Conservation (phyloP, 345 rosid genomes). For the Psidium guajava region DNA sequence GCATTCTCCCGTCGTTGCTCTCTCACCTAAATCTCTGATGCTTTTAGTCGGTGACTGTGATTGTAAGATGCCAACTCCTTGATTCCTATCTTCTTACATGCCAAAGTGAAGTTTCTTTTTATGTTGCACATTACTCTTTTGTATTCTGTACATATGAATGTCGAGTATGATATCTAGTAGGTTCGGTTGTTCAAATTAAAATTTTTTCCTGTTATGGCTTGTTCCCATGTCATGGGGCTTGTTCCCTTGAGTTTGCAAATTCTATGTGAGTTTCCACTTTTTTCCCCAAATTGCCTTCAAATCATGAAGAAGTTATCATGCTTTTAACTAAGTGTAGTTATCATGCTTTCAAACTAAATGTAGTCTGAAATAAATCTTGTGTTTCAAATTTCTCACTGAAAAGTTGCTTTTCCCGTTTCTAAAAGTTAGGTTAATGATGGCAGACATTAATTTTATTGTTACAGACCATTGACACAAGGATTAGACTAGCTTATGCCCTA, state of each 20-base stretch:
- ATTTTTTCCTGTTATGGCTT: neutral
- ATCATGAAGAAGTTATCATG: neutral
- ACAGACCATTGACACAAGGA: slow-evolving; percentile 84
- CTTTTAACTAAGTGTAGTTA: neutral
- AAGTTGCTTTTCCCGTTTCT: neutral
- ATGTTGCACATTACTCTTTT: neutral
- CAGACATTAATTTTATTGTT: slow-evolving; percentile 13
- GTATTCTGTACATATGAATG: neutral
- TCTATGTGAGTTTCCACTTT: neutral
- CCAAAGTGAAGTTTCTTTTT: neutral
- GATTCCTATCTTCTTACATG: neutral
- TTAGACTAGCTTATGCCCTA: slow-evolving; percentile 80
- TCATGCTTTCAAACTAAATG: neutral
- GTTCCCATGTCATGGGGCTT: neutral
- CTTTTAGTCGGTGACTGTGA: neutral
- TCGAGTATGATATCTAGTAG: neutral
- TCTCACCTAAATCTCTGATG: neutral
- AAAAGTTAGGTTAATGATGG: neutral
- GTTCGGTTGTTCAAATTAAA: neutral
- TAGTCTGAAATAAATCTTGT: neutral
- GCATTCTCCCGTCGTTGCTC: neutral
- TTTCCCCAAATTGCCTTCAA: neutral
- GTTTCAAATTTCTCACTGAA: neutral
- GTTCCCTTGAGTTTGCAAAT: neutral
- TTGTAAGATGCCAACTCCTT: neutral